Conservation (phyloP, 306 rosid genomes). For the Nissolia schottii region DNA sequence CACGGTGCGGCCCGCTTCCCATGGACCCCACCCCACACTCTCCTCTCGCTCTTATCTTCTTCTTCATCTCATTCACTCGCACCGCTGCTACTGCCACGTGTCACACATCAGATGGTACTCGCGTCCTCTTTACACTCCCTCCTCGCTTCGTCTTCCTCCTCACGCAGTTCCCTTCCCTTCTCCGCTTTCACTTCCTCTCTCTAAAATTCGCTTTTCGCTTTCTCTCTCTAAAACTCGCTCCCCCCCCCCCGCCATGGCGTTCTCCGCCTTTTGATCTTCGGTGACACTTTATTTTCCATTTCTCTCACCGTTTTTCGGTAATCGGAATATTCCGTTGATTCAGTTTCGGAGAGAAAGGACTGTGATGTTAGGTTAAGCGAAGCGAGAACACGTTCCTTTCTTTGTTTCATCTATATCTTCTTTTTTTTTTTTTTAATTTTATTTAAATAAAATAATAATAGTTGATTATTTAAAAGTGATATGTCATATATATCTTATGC, state of each 20-base stretch:
- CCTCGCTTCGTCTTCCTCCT: not conserved
- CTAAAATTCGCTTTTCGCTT: no score
- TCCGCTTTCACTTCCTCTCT: not conserved
- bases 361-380: not conserved
- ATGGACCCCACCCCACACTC: not conserved
- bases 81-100: constrained; percentile 41
- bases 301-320: not conserved
- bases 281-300: not conserved
- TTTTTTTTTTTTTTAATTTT: not conserved
- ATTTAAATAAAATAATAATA: not conserved
- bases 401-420: not conserved
- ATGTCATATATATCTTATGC: not conserved
- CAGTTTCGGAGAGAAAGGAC: not conserved
- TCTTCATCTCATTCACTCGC: not conserved
- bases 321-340: not conserved
- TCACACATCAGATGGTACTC: constrained; percentile 16
- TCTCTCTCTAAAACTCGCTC: not conserved
- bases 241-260: no score
- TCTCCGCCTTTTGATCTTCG: not conserved
- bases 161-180: no score
- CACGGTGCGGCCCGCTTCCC: constrained; percentile 36
- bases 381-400: not conserved
- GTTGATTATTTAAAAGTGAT: not conserved
- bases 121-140: not conserved
- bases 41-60: constrained; percentile 27